Base-by-base conservation (phyloP, 1,284 basidiomycete genomes). In the Ceratobasidium papillatum region DNA sequence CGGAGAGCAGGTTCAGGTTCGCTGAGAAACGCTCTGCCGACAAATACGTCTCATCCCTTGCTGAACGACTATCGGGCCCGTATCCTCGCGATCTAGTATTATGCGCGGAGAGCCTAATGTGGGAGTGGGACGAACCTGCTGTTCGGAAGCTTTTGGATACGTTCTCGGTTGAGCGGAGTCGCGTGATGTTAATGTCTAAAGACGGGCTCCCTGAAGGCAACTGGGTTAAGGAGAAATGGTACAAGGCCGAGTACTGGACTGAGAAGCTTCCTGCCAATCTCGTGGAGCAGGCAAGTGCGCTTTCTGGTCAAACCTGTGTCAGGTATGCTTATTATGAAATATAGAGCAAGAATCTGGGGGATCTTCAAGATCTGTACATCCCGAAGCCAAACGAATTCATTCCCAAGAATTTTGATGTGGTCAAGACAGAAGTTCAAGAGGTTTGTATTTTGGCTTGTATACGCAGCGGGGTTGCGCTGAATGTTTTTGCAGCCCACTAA, bases 301-400 rank as follows among this genome's bases (percentile, higher is more conserved):
- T 47, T 22, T n/a, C 34, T 25, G 32, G 14, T 14, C 64, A 34
- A 30, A 38, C 8, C 36, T 71, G 62, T 34, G 74, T 51, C 11
- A 76, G 74, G 76, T 71, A 76, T 56, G 43, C 47, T 9, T 32
- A 34, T 14, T 17, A 19, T 69, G 3, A 38, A 58, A 22, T 52
- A 17, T 68, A 93, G 92, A 91, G 92, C 4, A 82, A 87, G 76
- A 82, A 81, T 22, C 82, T 86, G 2, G 94, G 92, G 78, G 85
- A 89, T 73, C 86, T 92, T 30, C 81, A 86, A 9, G 92, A 91
- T 74, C 83, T 98, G 12, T 87, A 86, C 78, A 86, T 99, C n/a
- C 96, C 96, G 1, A 87, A 87, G 43, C 93, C 90, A 4, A 99
- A 98, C 81, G 87, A 91, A 75, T 98, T 98, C 81, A 92, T 99